phyloP scores from a whole-genome alignment of 192 early-diverging fungal genomes.

The Backusella sp. region DNA sequence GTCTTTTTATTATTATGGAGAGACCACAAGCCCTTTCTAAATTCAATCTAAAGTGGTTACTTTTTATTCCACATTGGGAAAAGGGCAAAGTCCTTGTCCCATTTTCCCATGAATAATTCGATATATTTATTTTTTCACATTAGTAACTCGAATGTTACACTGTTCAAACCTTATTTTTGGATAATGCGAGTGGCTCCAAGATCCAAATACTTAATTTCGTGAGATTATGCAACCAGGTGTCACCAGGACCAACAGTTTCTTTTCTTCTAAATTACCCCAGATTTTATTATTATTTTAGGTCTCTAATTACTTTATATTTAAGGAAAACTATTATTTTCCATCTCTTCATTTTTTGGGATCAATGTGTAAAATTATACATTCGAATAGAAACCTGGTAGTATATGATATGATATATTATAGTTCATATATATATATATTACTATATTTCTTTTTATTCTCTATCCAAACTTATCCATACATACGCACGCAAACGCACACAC shows the following conservation, averaged over 20 bases:
- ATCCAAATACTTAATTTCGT: not conserved
- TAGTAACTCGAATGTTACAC: not conserved
- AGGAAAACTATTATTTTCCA: not conserved
- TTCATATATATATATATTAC: not conserved
- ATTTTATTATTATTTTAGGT: not conserved
- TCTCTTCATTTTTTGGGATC: not conserved
- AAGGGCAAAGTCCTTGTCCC: not conserved
- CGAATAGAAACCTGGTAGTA: no score
- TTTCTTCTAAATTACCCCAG: not conserved
- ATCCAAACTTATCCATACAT: no score
- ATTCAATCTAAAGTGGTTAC: not conserved
- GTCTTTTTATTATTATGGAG: not conserved
- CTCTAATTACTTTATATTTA: not conserved
- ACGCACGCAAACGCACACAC: no score
- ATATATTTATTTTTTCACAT: not conserved
- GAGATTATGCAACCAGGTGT: not conserved
- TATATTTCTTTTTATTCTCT: not conserved
- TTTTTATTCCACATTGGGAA: not conserved
- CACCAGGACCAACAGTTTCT: not conserved
- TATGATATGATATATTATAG: no score
- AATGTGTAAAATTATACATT: not conserved
- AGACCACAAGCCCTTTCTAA: not conserved
- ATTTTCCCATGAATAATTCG: conserved; percentile 4
- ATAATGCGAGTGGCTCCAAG: not conserved
- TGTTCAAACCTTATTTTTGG: not conserved